phyloP scores from a whole-genome alignment of 2,329 filamentous ascomycete species.

The Penicillium sp. region DNA sequence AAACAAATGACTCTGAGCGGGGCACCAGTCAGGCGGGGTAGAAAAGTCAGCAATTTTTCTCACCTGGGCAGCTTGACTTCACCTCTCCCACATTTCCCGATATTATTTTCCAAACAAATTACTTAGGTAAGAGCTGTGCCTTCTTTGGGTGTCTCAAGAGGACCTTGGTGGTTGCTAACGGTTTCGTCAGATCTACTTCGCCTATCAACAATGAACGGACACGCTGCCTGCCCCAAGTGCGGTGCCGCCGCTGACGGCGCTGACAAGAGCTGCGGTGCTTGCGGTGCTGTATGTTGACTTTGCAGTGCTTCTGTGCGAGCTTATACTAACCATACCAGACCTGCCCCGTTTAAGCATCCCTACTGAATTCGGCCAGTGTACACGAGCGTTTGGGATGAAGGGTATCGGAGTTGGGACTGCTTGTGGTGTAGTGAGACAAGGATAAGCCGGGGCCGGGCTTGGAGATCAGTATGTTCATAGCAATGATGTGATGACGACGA shows the following conservation, averaged over 20 bases:
- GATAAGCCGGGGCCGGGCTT: background rate
- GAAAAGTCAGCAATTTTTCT: slow-evolving; percentile 13
- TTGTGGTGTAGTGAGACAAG: background rate
- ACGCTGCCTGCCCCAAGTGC: slow-evolving; percentile 24
- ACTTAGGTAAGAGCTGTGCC: background rate
- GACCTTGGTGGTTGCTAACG: slow-evolving; percentile 4
- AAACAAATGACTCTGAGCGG: background rate
- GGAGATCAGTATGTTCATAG: slow-evolving; percentile 3
- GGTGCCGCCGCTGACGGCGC: slow-evolving; percentile 11
- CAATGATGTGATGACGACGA: background rate
- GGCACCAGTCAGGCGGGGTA: slow-evolving; percentile 13
- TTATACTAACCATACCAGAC: slow-evolving; percentile 13
- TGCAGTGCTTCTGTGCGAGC: background rate
- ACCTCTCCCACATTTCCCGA: background rate
- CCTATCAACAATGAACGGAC: slow-evolving; percentile 19
- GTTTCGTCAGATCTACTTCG: background rate
- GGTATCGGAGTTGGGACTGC: background rate
- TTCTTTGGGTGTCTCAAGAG: background rate
- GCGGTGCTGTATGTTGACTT: slow-evolving; percentile 20
- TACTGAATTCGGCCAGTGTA: too few species aligned
- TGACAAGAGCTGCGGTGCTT: slow-evolving; percentile 23
- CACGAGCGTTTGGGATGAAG: background rate
- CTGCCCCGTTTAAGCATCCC: slow-evolving; percentile 17
- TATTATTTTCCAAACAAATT: background rate
- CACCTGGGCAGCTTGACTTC: background rate